These are phyloP conservation scores for Uromyces viciae-fabae DNA, from an alignment of 1,284 basidiomycete species.

Conservation along the genomic window DNA sequence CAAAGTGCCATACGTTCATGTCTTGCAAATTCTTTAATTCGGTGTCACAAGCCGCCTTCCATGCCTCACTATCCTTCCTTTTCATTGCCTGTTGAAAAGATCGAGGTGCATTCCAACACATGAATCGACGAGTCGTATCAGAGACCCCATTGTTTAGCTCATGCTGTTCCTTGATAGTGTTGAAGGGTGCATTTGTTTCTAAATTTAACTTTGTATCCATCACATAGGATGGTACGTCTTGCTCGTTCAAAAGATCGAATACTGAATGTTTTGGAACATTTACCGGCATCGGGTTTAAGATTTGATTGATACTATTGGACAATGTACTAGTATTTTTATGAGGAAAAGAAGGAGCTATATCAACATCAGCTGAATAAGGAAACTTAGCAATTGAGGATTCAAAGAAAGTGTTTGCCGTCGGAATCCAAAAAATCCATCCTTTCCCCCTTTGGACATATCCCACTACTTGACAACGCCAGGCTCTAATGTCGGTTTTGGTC, in stretches of 20 bases:
- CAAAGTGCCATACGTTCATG: slow-evolving; percentile 8
- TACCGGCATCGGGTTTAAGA: too few species aligned
- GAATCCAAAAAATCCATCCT: slow-evolving; percentile 21
- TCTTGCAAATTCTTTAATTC: neutral
- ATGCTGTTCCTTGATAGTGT: neutral
- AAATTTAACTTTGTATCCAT: neutral
- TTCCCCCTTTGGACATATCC: slow-evolving; percentile 12
- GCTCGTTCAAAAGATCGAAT: neutral
- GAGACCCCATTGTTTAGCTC: neutral
- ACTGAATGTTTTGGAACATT: neutral
- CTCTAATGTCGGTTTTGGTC: neutral
- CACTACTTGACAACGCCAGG: neutral
- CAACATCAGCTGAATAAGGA: neutral
- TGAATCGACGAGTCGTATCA: neutral
- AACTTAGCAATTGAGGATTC: neutral
- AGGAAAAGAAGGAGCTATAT: neutral
- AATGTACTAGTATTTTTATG: too few species aligned
- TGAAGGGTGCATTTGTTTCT: neutral
- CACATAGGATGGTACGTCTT: neutral
- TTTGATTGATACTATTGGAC: too few species aligned
- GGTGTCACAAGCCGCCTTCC: neutral
- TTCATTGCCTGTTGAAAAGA: neutral
- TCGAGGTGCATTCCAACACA: neutral
- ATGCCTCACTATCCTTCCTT: neutral
- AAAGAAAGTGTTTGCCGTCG: neutral